Evolutionary conservation across 176 grass and related monocot genomes (phyloP).

Genomic region (Ampelocalamus luodianensis): DNA sequence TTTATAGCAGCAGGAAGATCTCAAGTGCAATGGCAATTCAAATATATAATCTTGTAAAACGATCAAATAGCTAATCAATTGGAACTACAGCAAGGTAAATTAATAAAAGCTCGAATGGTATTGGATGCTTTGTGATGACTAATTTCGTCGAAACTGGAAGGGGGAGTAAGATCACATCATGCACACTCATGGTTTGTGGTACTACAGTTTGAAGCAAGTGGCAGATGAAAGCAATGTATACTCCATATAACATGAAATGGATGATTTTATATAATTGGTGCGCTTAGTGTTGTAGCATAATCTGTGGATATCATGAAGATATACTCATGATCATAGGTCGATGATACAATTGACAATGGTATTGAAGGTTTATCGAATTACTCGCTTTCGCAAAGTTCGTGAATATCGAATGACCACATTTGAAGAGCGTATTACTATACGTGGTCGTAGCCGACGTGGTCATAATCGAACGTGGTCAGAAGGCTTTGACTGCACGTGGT

Average conservation of each 20-base stretch:
- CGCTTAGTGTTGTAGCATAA: too few species aligned
- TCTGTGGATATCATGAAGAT: too few species aligned
- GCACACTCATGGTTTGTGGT: neutral
- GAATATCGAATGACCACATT: too few species aligned
- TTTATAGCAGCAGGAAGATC: neutral
- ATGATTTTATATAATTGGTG: neutral
- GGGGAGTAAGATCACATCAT: neutral
- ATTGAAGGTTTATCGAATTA: too few species aligned
- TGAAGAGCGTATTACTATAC: too few species aligned
- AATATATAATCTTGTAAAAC: neutral
- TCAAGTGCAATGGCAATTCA: neutral
- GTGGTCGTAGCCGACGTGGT: too few species aligned
- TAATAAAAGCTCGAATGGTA: neutral
- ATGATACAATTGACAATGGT: too few species aligned
- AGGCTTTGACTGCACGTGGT: too few species aligned
- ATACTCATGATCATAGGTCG: too few species aligned
- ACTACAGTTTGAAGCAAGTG: neutral
- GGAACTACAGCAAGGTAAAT: neutral
- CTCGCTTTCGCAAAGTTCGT: too few species aligned
- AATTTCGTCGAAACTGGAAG: neutral
- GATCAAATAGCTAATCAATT: neutral
- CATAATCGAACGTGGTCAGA: too few species aligned
- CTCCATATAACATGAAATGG: neutral
- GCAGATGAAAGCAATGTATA: neutral
- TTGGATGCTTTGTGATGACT: too few species aligned